These are phyloP conservation scores for Fusarium pilosicola DNA, from an alignment of 2,329 filamentous ascomycete species.

Conservation along the genomic window DNA sequence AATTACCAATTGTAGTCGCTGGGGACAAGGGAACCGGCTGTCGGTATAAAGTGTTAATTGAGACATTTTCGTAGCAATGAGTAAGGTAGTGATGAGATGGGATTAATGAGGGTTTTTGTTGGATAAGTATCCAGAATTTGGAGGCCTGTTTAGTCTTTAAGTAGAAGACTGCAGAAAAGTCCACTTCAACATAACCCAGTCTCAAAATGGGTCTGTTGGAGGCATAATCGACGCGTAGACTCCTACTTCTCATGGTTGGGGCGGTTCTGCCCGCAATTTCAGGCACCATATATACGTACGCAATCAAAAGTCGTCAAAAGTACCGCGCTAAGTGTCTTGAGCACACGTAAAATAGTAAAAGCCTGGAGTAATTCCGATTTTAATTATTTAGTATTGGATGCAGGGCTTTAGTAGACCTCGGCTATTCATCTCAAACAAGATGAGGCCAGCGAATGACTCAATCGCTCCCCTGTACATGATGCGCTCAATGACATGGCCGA, in stretches of 20 bases:
- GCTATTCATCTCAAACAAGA: background rate
- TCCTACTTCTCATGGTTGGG: background rate
- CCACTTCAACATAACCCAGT: background rate
- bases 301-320: background rate
- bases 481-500: background rate
- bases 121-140: background rate
- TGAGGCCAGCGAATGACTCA: background rate
- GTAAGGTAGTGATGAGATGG: background rate
- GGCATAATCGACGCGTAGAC: background rate
- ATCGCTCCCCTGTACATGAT: background rate
- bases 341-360: background rate
- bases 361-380: accelerated
- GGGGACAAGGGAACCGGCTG: background rate
- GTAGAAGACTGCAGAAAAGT: accelerated
- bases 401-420: accelerated
- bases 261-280: background rate
- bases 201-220: background rate
- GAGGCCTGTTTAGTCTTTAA: background rate
- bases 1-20: background rate
- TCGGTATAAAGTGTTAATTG: background rate
- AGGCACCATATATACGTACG: background rate
- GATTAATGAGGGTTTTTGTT: background rate
- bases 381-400: accelerated
- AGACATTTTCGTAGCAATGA: background rate
- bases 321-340: too few species aligned